A percentile compares a stretch with the other conserved stretches of the same genome.
Conservation (phyloP, 306 rosid genomes). For the Dalbergia cochinchinensis region DNA sequence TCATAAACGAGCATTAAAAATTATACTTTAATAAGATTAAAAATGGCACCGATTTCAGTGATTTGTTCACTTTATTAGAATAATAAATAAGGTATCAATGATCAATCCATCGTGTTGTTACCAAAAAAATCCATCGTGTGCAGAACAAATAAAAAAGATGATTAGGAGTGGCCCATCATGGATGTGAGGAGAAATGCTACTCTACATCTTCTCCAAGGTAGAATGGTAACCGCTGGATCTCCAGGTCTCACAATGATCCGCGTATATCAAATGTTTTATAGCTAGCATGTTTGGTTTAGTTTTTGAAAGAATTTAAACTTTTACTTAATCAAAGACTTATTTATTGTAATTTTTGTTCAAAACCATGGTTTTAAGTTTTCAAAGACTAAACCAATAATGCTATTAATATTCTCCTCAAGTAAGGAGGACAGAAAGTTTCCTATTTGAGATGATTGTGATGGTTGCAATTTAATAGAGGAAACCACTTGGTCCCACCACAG, state of each 20-base stretch:
- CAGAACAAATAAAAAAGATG: not conserved
- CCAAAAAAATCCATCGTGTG: not conserved
- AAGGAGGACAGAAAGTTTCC: not conserved
- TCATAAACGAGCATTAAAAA: not conserved
- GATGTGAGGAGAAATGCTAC: too few relatives aligned
- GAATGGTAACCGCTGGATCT: too few relatives aligned
- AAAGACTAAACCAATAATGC: too few relatives aligned
- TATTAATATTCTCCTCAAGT: not conserved
- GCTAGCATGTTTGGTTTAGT: too few relatives aligned
- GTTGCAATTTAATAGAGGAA: conserved; percentile 39
- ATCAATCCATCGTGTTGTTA: not conserved
- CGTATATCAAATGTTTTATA: too few relatives aligned
- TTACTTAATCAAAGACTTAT: not conserved
- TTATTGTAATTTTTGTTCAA: too few relatives aligned
- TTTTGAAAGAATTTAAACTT: too few relatives aligned
- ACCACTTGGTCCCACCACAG: conserved; percentile 54
- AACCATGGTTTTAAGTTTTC: too few relatives aligned
- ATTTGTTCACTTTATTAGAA: not conserved
- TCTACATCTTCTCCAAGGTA: too few relatives aligned
- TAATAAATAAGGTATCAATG: not conserved
- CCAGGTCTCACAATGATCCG: too few relatives aligned
- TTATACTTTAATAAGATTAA: not conserved
- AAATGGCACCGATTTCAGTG: not conserved
- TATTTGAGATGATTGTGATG: conserved; percentile 24
- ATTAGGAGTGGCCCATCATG: not conserved